Base-by-base conservation (phyloP, 441 rosid species). In the Metrosideros polymorpha region DNA sequence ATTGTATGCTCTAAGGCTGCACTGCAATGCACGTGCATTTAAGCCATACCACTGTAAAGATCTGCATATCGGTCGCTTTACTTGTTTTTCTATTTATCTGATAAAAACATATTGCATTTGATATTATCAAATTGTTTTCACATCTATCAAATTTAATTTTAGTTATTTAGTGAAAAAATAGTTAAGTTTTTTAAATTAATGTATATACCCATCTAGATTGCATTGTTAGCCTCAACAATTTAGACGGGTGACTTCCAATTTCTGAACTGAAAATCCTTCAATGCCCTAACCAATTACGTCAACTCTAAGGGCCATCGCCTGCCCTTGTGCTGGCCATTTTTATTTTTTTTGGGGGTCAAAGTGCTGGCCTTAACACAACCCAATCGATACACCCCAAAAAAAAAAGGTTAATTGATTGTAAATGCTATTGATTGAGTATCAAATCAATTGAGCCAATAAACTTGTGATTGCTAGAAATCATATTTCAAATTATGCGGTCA, bases 51-150 rank as follows among this genome's bases (percentile, higher is more conserved):
- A n/a, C 5, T 6, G 3, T 59, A 29, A 59, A 59, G 3, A 59
- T 30, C 2, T 6, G 2, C 9, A 0, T 6, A 15, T 59, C 2
- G 0, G 19, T 29, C 3, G 3, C 9, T 59, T 14, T 59, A 29
- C 71, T 29, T 29, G 71, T 14, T 59, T 29, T 14, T 59, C 22
- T 14, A 29, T 29, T 59, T 29, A 3, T 59, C 22, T 29, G 17
- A 30, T 30, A 30, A 12, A 61, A 61, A 22, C 39, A 30, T 17
- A 30, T 61, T 30, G 2, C 19, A 17, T 30, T 2, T 30, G 35
- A 61, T 61, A 15, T 61, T 17, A 61, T 61, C 42, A 30, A 61
- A 17, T 30, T 30, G 12, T 30, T 61, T 30, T 24, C 17, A 4
- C 6, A 61, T 8, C 75, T 61, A 61, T 61, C 75, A 61, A 61